phyloP scores from a whole-genome alignment of 257 asterid species.

The Jacaranda mimosifolia region DNA sequence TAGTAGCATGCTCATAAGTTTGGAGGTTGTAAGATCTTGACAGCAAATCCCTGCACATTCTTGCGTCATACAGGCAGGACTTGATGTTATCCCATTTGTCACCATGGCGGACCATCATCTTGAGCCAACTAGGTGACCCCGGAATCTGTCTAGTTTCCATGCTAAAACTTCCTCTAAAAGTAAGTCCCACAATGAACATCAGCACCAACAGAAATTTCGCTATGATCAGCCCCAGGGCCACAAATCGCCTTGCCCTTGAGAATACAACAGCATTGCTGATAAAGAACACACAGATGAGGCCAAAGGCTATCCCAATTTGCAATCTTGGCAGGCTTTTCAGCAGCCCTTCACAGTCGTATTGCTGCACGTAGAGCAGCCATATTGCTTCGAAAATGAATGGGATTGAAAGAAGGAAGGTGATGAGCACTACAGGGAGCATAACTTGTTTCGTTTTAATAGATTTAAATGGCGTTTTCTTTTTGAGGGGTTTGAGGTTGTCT shows the following conservation, averaged over 20 bases:
- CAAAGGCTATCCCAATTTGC: slow-evolving; percentile 41
- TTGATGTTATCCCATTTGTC: slow-evolving; percentile 45
- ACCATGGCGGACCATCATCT: slow-evolving; percentile 29
- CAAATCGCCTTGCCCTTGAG: slow-evolving; percentile 16
- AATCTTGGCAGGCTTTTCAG: slow-evolving; percentile 35
- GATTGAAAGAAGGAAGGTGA: slow-evolving; percentile 47
- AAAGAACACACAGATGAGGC: slow-evolving; percentile 36
- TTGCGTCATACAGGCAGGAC: slow-evolving; percentile 46
- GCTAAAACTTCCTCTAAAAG: slow-evolving; percentile 45
- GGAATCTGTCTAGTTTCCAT: slow-evolving; percentile 37
- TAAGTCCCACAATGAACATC: slow-evolving; percentile 45
- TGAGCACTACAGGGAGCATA: slow-evolving; percentile 31
- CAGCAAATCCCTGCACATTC: slow-evolving; percentile 41
- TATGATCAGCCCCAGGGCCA: slow-evolving; percentile 35
- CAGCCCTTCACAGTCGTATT: slow-evolving; percentile 47
- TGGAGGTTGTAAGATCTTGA: slow-evolving; percentile 36
- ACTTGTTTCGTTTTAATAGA: slow-evolving; percentile 24
- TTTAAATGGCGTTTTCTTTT: neutral
- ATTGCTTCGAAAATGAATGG: slow-evolving; percentile 43
- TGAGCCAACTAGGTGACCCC: slow-evolving; percentile 52
- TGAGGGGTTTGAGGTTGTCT: neutral
- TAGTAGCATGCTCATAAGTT: slow-evolving; percentile 24
- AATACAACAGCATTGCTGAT: slow-evolving; percentile 40
- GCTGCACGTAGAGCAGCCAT: slow-evolving; percentile 43
- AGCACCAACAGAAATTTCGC: slow-evolving; percentile 38